phyloP scores from a whole-genome alignment of 805 yeast genomes.

The Starmerella stigmatis region DNA sequence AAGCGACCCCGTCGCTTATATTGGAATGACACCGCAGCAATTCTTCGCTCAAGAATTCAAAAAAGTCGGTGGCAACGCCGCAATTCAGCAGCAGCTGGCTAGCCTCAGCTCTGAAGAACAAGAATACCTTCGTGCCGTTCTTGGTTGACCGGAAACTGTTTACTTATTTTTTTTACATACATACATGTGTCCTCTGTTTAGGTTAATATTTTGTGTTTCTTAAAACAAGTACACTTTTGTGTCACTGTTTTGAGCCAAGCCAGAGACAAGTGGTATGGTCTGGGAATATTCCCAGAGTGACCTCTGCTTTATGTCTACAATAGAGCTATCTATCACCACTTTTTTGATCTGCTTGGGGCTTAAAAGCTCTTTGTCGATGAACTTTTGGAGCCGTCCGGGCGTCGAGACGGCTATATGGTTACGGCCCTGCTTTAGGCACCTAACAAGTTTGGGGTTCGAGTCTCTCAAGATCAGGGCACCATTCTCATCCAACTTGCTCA shows the following conservation, averaged over 20 bases:
- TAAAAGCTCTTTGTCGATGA: constrained; percentile 37
- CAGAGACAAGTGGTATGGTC: constrained; percentile 24
- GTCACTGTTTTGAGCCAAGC: constrained; percentile 29
- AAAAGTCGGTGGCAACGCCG: background rate
- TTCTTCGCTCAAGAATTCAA: constrained; percentile 20
- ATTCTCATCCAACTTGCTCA: constrained; percentile 35
- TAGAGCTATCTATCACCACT: constrained; percentile 50
- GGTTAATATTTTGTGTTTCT: too few species aligned
- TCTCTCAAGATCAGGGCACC: constrained; percentile 60
- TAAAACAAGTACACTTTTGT: constrained; percentile 46
- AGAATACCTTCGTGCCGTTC: constrained; percentile 1
- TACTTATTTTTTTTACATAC: background rate
- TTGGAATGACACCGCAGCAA: constrained; percentile 29
- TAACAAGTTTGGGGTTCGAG: too few species aligned
- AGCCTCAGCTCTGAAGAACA: background rate
- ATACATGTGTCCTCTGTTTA: background rate
- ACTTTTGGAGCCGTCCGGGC: constrained; percentile 47
- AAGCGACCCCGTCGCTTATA: constrained; percentile 58
- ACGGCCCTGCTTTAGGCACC: constrained; percentile 28
- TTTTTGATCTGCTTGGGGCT: constrained; percentile 40
- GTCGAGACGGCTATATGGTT: constrained; percentile 51
- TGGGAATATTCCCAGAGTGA: constrained; percentile 45
- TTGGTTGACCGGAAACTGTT: background rate
- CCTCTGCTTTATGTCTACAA: constrained; percentile 50
- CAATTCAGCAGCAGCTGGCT: constrained; percentile 6